phyloP scores from a whole-genome alignment of 2,329 filamentous ascomycete species.

The Colletotrichum tropicale region DNA sequence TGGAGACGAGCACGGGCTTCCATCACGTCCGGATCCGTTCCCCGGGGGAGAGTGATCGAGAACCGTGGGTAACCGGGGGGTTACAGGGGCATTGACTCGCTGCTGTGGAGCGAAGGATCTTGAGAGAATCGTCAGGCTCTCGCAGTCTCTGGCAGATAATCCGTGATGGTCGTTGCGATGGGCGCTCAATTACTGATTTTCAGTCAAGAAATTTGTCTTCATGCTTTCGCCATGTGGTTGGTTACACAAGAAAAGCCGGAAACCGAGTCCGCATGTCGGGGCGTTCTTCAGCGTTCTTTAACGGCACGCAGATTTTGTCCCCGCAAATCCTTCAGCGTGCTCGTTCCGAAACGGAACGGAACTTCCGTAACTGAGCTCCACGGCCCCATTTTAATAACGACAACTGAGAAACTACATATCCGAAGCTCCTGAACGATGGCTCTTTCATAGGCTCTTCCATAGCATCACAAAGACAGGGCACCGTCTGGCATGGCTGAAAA shows the following conservation, averaged over 20 bases:
- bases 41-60: not conserved
- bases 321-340: not conserved
- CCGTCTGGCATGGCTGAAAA: not conserved
- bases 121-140: not conserved
- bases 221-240: not conserved
- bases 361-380: not conserved
- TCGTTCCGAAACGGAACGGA: not conserved
- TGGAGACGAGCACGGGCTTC: not conserved
- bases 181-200: not conserved
- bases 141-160: not conserved
- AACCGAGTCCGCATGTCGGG: not conserved
- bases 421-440: not conserved
- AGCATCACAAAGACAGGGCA: not conserved
- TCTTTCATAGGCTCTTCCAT: not conserved
- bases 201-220: not conserved
- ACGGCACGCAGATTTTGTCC: not conserved
- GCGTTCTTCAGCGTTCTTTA: not conserved
- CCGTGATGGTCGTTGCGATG: not conserved
- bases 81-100: conserved; percentile 4
- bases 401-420: not conserved
- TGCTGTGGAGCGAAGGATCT: not conserved
- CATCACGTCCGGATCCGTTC: not conserved
- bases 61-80: not conserved
- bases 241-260: not conserved
- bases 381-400: not conserved